phyloP scores from a whole-genome alignment of 768 basidiomycete species.

The Russula sp. region DNA sequence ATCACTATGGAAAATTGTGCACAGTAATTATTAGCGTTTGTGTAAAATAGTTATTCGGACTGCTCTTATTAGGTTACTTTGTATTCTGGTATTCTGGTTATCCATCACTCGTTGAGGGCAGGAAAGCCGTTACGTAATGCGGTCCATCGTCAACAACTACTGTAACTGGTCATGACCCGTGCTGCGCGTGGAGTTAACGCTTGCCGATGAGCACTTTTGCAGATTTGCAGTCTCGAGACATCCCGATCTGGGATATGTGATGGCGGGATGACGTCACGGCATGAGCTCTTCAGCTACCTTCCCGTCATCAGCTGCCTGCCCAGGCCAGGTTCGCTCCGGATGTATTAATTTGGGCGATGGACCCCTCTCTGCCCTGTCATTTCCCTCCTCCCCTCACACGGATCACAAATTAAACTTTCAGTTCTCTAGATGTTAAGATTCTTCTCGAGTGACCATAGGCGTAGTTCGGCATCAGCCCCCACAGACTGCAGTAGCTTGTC shows the following conservation, averaged over 20 bases:
- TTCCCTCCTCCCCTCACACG: background rate
- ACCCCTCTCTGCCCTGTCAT: background rate
- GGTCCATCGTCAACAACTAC: too few species aligned
- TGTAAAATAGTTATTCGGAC: too few species aligned
- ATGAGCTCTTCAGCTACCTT: background rate
- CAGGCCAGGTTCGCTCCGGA: background rate
- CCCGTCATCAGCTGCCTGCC: background rate
- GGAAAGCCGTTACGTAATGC: too few species aligned
- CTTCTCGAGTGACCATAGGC: background rate
- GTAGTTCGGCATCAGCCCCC: background rate
- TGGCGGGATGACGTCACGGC: background rate
- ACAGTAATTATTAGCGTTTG: too few species aligned
- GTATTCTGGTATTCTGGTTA: too few species aligned
- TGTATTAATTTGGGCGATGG: background rate
- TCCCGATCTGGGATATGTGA: background rate
- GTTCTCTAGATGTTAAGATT: background rate
- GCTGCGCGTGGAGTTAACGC: too few species aligned
- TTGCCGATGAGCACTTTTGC: too few species aligned
- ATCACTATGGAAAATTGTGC: too few species aligned
- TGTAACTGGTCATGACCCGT: too few species aligned
- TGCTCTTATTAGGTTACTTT: too few species aligned
- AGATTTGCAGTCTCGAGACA: too few species aligned
- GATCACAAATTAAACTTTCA: background rate
- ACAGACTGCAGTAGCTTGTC: background rate
- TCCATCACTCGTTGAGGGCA: too few species aligned